Evolutionary conservation across 148 eudicot species (phyloP), one percentile per base, ranked within the genome.

Genomic region (Camellia lanceoleosa): DNA sequence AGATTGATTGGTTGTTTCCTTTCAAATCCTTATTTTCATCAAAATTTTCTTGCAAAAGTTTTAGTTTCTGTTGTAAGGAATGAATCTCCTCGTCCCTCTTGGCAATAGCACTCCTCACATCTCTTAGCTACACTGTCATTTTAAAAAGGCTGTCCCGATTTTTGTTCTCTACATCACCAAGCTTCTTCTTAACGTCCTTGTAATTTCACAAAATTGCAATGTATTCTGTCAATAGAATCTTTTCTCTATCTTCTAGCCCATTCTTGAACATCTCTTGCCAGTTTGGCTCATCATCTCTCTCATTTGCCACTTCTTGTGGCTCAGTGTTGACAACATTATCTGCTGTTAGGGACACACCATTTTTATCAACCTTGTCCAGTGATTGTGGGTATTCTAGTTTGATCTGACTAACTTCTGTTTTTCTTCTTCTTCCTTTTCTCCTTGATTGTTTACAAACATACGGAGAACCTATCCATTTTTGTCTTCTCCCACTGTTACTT

Each of bases 231-330:
- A 96, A 83, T 0, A 96, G 87, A 81, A 96, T 81, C 76, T 87
- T 90, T 71, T 96, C 97, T 83, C 88, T 91, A 62, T 92, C 91
- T 78, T 91, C 94, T 76, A 87, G 54, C 13, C 95, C 94, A 38
- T 82, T 84, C 80, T 82, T 78, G 78, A 92, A 89, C 85, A 92
- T 81, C 72, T 90, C 81, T 72, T 87, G 89, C 97, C 97, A 95
- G 74, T 85, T 86, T 11, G 82, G 78, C 59, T 89, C 93, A 75
- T 87, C 88, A 13, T 83, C 89, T 44, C 82, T 85, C 56, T 74
- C 83, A 58, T 51, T 68, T 38, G 58, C 79, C 75, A 64, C n/a
- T 76, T 71, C 74, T 47, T 70, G 54, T 44, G 73, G 20, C 46
- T 69, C 73, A 69, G 52, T 69, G 43, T 69, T 18, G 47, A 30